A percentile compares a stretch with the other conserved stretches of the same genome.
These are phyloP conservation scores for Pneumocystis jirovecii DNA, from an alignment of 1,139 yeast genomes.

Conservation along the genomic window DNA sequence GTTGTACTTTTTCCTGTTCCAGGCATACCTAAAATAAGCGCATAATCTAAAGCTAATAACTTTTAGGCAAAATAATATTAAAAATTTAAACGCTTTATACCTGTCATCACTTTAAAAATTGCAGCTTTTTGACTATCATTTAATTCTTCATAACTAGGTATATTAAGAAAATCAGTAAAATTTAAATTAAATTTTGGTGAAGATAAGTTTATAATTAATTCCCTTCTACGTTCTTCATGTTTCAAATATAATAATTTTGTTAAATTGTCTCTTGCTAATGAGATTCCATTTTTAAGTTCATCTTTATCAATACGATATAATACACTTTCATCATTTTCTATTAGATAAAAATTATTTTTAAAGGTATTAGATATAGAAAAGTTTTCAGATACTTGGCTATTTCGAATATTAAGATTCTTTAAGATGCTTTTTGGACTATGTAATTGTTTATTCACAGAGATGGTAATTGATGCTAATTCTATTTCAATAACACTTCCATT, in stretches of 20 bases:
- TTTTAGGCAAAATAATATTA: conserved; percentile 13
- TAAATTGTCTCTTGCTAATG: conserved; percentile 61
- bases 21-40: conserved; percentile 88
- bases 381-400: conserved; percentile 38
- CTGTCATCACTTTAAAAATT: conserved; percentile 41
- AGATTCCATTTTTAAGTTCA: conserved; percentile 59
- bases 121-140: conserved; percentile 64
- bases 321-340: conserved; percentile 5
- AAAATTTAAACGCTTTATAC: conserved; percentile 1
- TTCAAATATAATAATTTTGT: conserved; percentile 48
- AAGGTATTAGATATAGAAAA: conserved; percentile 24
- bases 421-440: conserved; percentile 31
- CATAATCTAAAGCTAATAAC: conserved; percentile 44
- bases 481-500: conserved; percentile 42
- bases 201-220: conserved; percentile 45
- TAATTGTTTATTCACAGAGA: conserved; percentile 40
- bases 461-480: conserved; percentile 23
- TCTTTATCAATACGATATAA: conserved; percentile 66
- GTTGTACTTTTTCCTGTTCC: conserved; percentile 97
- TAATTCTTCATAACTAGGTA: conserved; percentile 20
- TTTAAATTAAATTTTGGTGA: conserved; percentile 30
- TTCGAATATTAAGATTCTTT: conserved; percentile 29
- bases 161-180: not conserved
- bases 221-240: conserved; percentile 41
- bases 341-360: conserved; percentile 5